Evolutionary conservation across 768 basidiomycete species (phyloP).

Genomic region (Leccinum sublutescens): DNA sequence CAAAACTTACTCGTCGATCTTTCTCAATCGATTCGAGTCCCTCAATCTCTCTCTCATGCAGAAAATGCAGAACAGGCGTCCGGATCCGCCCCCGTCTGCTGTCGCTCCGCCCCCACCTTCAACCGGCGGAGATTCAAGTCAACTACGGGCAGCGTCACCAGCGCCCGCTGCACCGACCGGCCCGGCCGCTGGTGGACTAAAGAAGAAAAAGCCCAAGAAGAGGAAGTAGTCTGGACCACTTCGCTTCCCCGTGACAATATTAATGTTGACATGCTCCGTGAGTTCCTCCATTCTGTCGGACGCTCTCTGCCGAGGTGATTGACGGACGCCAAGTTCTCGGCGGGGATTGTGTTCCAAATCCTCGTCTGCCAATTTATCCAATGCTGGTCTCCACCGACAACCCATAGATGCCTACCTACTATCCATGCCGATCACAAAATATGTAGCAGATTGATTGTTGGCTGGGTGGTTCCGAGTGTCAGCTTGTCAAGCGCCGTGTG

Average conservation of each 20-base stretch:
- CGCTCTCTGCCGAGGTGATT: not conserved
- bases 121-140: conserved; percentile 20
- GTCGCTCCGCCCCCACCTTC: conserved; percentile 16
- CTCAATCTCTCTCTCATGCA: conserved; percentile 84
- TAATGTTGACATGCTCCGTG: conserved; percentile 9
- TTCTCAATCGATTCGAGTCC: conserved; percentile 94
- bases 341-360: conserved; percentile 2
- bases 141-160: conserved; percentile 35
- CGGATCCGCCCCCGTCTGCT: conserved; percentile 30
- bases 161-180: conserved; percentile 32
- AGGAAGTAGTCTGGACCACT: conserved; percentile 49
- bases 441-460: conserved; percentile 1
- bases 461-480: not conserved
- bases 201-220: conserved; percentile 85
- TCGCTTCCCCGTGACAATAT: conserved; percentile 1
- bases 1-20: conserved; percentile 91
- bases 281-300: conserved; percentile 6
- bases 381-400: conserved; percentile 2
- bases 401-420: not conserved
- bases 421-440: conserved; percentile 1
- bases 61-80: conserved; percentile 74
- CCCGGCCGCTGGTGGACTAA: conserved; percentile 56
- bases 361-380: conserved; percentile 5
- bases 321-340: conserved; percentile 4
- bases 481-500: conserved; percentile 2